Conservation (phyloP, 345 rosid genomes). For the Lenwebbia sp. region DNA sequence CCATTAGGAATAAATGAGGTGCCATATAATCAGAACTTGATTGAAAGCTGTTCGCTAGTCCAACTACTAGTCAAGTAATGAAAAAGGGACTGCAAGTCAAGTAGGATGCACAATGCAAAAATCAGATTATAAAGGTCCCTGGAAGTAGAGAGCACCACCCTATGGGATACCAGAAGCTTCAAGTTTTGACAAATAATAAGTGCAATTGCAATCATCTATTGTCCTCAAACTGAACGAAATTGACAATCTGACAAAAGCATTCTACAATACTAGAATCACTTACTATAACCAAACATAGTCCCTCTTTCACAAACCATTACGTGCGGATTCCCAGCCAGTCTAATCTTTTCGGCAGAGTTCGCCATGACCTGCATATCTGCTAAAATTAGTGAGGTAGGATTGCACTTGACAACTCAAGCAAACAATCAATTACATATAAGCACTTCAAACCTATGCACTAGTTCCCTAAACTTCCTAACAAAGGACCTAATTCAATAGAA, state of each 20-base stretch:
- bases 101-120: not conserved
- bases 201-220: not conserved
- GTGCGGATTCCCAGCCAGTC: constrained; percentile 87
- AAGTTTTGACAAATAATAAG: not conserved
- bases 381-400: not conserved
- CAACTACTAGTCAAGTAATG: not conserved
- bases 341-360: constrained; percentile 84
- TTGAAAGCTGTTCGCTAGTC: not conserved
- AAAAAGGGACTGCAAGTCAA: not conserved
- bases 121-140: not conserved
- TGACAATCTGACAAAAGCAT: not conserved
- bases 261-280: constrained; percentile 16
- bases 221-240: not conserved
- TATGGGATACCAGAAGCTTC: not conserved
- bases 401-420: not conserved
- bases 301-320: constrained; percentile 99
- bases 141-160: not conserved
- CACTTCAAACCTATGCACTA: not conserved
- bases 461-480: not conserved
- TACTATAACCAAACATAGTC: constrained; percentile 98
- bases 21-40: not conserved
- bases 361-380: constrained; percentile 60
- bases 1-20: not conserved
- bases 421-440: not conserved
- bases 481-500: not conserved